A percentile compares a stretch with the other conserved stretches of the same genome.
Evolutionary conservation across 2,329 filamentous ascomycete genomes (phyloP).

Genomic region (Xylaria sp.): DNA sequence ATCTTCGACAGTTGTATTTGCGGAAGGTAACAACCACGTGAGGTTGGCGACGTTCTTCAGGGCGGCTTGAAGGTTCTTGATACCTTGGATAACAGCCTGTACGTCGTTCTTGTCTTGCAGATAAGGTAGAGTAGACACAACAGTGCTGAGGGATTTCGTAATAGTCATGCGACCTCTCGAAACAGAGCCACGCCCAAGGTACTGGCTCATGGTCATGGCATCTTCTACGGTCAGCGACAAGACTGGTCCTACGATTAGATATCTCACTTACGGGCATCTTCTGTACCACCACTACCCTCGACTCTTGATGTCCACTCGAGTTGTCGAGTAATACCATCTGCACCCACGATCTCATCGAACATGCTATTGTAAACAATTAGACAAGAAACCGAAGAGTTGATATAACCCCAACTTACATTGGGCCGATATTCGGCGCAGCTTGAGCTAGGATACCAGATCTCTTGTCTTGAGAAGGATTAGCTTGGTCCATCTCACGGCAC

Average conservation of each 20-base stretch:
- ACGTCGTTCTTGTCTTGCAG: slow-evolving; percentile 69
- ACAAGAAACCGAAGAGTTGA: neutral
- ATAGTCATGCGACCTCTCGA: slow-evolving; percentile 72
- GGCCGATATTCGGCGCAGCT: slow-evolving; percentile 73
- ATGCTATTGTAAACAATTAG: slow-evolving; percentile 47
- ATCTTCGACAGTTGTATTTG: slow-evolving; percentile 63
- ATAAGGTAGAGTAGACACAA: slow-evolving; percentile 69
- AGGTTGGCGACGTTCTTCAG: slow-evolving; percentile 65
- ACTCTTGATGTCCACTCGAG: slow-evolving; percentile 75
- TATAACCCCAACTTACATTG: slow-evolving; percentile 55
- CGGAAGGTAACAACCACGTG: slow-evolving; percentile 65
- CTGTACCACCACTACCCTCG: slow-evolving; percentile 62
- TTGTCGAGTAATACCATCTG: slow-evolving; percentile 70
- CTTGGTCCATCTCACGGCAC: neutral
- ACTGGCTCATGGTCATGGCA: slow-evolving; percentile 66
- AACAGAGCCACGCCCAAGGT: slow-evolving; percentile 72
- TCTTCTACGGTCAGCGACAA: slow-evolving; percentile 47
- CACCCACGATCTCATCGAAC: slow-evolving; percentile 68
- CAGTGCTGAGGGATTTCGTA: slow-evolving; percentile 65
- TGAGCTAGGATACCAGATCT: slow-evolving; percentile 71
- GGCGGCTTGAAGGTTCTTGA: slow-evolving; percentile 68
- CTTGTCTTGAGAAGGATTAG: slow-evolving; percentile 45
- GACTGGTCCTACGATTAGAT: neutral
- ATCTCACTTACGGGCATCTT: slow-evolving; percentile 49
- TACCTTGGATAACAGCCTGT: slow-evolving; percentile 71